These are phyloP conservation scores for Skeletonema tropicum DNA, from an alignment of 108 stramenopile genomes.

Conservation along the genomic window DNA sequence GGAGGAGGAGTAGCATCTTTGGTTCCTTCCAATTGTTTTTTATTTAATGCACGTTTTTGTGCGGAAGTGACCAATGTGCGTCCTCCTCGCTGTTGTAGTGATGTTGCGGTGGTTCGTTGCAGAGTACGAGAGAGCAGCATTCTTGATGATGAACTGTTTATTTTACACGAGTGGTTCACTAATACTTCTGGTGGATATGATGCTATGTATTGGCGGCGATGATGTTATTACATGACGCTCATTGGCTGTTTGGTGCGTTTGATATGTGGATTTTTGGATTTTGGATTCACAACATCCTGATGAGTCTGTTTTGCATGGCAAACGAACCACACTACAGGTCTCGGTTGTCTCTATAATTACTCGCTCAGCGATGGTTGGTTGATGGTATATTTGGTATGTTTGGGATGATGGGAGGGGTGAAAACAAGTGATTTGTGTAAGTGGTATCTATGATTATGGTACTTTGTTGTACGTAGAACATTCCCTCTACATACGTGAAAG, in stretches of 20 bases:
- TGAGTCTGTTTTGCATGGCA: not conserved
- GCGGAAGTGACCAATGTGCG: conserved; percentile 22
- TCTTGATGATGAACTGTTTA: not conserved
- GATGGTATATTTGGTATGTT: too few species aligned
- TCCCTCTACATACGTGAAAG: too few species aligned
- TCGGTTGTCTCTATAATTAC: too few species aligned
- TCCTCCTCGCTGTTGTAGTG: not conserved
- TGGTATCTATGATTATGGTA: too few species aligned
- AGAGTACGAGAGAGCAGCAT: conserved; percentile 1
- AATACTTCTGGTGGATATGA: too few species aligned
- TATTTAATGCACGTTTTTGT: conserved; percentile 59
- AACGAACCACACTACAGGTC: too few species aligned
- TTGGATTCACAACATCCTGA: too few species aligned
- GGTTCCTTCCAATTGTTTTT: conserved; percentile 51
- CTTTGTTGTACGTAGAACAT: too few species aligned
- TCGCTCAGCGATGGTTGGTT: too few species aligned
- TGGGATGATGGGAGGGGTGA: too few species aligned
- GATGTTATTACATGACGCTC: not conserved
- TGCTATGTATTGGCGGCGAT: not conserved
- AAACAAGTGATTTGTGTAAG: too few species aligned
- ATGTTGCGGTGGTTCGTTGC: not conserved
- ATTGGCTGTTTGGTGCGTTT: not conserved
- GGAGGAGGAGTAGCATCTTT: not conserved
- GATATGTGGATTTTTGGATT: not conserved
- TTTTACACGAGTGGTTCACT: too few species aligned